Evolutionary conservation across 2,329 filamentous ascomycete genomes (phyloP), one percentile per base, ranked within the genome.

Genomic region (Penicillium sclerotiorum): DNA sequence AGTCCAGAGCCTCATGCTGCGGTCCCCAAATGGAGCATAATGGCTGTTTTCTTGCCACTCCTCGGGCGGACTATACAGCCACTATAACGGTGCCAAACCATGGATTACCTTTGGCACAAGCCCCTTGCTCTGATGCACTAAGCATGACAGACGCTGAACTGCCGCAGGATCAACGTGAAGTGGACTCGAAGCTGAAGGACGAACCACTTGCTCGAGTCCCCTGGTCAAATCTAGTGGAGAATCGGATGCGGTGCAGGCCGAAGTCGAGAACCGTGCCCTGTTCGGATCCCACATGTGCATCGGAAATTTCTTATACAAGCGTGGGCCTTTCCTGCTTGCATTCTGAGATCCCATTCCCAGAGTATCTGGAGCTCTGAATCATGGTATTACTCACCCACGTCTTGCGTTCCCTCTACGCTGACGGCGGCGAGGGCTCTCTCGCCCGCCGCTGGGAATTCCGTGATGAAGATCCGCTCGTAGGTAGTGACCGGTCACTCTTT

Each of bases 401-500:
- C 11, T 25, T 57, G 37, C 55, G 57, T 50, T 55, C 55, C 13
- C 23, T 57, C 18, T 45, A 47, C 36, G 25, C 47, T 22, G 25
- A 25, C 23, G 49, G 40, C 23, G 47, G 40, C 30, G 42, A 50
- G 35, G 47, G 40, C 28, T 46, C 52, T 15, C 41, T 59, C 42
- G 47, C 44, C 28, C 57, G 52, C 22, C 55, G 57, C 18, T 59
- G 57, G 57, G 55, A 57, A 32, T 59, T 59, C 22, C 52, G 36
- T 13, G 55, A 57, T 8, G 45, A 49, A 30, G 41, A 32, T 23
- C 50, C 57, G 5, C 46, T 66, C 2, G 25, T 33, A 22, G 58
- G 62, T n/a, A 54, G 48, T 28, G 53, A 64, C 65, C 77, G 62
- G 23, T 63, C 57, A 1, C 77, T 77, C 11, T 73, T 80, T 45